Evolutionary conservation across 2,329 filamentous ascomycete genomes (phyloP).

Genomic region (Truncatella angustata): DNA sequence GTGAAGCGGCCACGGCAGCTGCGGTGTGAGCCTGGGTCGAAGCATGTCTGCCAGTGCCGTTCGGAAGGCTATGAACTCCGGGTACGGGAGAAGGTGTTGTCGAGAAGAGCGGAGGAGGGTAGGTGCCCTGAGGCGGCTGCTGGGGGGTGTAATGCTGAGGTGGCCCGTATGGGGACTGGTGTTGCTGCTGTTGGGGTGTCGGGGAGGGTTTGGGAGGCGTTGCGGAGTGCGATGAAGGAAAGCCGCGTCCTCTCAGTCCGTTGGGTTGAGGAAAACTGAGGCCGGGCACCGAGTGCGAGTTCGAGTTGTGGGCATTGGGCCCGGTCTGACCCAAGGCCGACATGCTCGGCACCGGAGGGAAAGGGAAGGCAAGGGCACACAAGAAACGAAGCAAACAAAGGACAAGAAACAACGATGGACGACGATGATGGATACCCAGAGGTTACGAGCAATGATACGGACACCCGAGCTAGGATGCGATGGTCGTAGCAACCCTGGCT

Average conservation of each 20-base stretch:
- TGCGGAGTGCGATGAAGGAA: conserved; percentile 46
- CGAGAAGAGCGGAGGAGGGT: conserved; percentile 53
- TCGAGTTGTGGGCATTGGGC: conserved; percentile 39
- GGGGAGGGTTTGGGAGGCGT: conserved; percentile 56
- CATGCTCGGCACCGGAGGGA: conserved; percentile 32
- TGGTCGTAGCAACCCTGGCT: conserved; percentile 7
- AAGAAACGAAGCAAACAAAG: conserved; percentile 15
- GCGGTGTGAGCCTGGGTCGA: conserved; percentile 42
- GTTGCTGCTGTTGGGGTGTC: conserved; percentile 38
- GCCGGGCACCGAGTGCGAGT: conserved; percentile 44
- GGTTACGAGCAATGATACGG: too few species aligned
- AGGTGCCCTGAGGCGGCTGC: conserved; percentile 45
- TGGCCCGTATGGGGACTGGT: conserved; percentile 57
- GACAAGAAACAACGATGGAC: conserved; percentile 11
- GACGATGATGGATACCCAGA: conserved; percentile 1
- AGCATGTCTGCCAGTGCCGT: conserved; percentile 45
- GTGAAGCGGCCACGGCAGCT: conserved; percentile 24
- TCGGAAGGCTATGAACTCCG: conserved; percentile 47
- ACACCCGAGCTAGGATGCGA: conserved; percentile 11
- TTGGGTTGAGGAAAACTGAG: conserved; percentile 51
- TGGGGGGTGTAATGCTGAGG: conserved; percentile 52
- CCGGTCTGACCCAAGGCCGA: conserved; percentile 48
- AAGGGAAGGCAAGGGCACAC: conserved; percentile 16
- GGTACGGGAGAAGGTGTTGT: conserved; percentile 45
- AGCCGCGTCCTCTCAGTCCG: conserved; percentile 44